These are phyloP conservation scores for Tagetes patula DNA, from an alignment of 129 eudicot genomes.

Conservation along the genomic window DNA sequence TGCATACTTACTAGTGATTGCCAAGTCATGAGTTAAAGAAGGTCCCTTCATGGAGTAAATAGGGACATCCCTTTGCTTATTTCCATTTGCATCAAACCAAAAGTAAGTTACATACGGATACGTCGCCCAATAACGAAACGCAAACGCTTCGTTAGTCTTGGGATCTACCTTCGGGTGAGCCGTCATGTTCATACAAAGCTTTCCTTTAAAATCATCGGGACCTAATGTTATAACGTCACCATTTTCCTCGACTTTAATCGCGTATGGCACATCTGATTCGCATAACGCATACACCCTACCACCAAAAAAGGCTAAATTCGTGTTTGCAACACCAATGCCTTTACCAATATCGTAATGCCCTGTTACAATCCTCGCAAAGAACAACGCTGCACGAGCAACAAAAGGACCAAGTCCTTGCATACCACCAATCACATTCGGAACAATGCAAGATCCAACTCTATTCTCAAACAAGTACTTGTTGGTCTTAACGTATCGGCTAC, in stretches of 20 bases:
- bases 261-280: constrained; percentile 36
- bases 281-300: constrained; percentile 23
- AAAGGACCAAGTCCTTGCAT: not conserved
- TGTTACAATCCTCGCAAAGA: not conserved
- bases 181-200: constrained; percentile 33
- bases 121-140: constrained; percentile 31
- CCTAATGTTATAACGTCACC: constrained; percentile 25
- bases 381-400: constrained; percentile 15
- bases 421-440: constrained; percentile 51
- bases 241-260: constrained; percentile 1
- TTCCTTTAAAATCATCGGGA: constrained; percentile 21
- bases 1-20: constrained; percentile 40
- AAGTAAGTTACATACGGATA: constrained; percentile 19
- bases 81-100: constrained; percentile 21
- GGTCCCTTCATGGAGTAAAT: constrained; percentile 32
- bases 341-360: constrained; percentile 17
- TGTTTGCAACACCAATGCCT: constrained; percentile 34
- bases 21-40: constrained; percentile 40
- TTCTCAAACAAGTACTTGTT: constrained; percentile 47
- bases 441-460: constrained; percentile 24
- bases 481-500: constrained; percentile 57
- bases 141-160: constrained; percentile 24
- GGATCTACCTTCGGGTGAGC: constrained; percentile 26
- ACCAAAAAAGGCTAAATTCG: constrained; percentile 18
- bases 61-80: constrained; percentile 19